Percentiles rank a stretch among this genome's conserved stretches.
Evolutionary conservation across 768 basidiomycete genomes (phyloP).

Genomic region (Tephrocybe sp.): DNA sequence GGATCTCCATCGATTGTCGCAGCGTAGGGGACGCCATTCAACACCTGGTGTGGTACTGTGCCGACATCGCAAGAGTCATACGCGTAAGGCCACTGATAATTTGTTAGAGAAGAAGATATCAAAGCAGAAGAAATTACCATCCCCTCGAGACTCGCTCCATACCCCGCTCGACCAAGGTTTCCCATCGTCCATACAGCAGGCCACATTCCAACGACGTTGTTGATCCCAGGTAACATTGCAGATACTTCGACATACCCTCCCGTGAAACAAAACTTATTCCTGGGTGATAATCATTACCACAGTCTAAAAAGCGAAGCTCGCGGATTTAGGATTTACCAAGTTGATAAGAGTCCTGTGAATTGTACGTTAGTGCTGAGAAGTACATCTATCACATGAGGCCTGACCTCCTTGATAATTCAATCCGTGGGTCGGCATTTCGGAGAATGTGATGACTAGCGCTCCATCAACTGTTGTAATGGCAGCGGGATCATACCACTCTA

Average conservation of each 20-base stretch:
- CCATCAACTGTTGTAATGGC: slow-evolving; percentile 71
- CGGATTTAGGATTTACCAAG: slow-evolving; percentile 32
- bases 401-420: slow-evolving; percentile 64
- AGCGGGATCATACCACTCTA: slow-evolving; percentile 88
- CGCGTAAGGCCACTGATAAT: slow-evolving; percentile 68
- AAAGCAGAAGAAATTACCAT: slow-evolving; percentile 41
- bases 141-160: slow-evolving; percentile 80
- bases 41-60: slow-evolving; percentile 72
- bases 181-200: slow-evolving; percentile 79
- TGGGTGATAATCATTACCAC: slow-evolving; percentile 13
- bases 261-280: slow-evolving; percentile 88
- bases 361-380: slow-evolving; percentile 6
- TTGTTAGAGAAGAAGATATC: neutral
- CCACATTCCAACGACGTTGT: slow-evolving; percentile 67
- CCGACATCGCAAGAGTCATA: slow-evolving; percentile 83
- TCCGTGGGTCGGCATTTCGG: slow-evolving; percentile 53
- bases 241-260: slow-evolving; percentile 67
- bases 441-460: slow-evolving; percentile 67
- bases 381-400: slow-evolving; percentile 12
- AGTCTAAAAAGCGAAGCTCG: slow-evolving; percentile 8
- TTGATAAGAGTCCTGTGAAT: slow-evolving; percentile 37
- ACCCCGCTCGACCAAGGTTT: slow-evolving; percentile 70
- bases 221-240: slow-evolving; percentile 59
- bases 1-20: slow-evolving; percentile 57
- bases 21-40: slow-evolving; percentile 59